Base-by-base conservation (phyloP, 1,139 yeast species). In the Zygosaccharomyces sapae region DNA sequence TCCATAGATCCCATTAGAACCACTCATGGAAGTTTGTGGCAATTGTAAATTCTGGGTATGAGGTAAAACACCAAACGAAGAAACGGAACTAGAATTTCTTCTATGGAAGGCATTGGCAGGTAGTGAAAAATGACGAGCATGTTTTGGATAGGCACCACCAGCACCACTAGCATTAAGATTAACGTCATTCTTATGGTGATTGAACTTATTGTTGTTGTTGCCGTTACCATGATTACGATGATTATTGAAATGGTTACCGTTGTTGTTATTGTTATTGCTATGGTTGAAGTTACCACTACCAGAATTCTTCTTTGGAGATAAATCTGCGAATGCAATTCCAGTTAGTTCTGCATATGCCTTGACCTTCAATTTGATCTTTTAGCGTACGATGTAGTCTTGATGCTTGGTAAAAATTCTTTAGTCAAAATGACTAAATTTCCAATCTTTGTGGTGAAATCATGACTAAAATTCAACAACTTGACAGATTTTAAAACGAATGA, bases 351-450 rank as follows among this genome's bases (percentile, higher is more conserved):
- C 53, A 43, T 61, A 66, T 9, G 63, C 60, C 46, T 63, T 65
- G 5, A 66, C 67, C 47, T 70, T 70, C 45, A 69, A 47, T 49
- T 70, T 71, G 16, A 70, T 68, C 49, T 70, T 70, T 70, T 70
- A 1, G 72, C 72, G 50, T 70, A 70, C 1, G 74, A 71, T 1
- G 73, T 69, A 5, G 71, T 66, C 52, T 69, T 70, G 41, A 70
- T 70, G 33, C 67, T 67, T 37, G 73, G 73, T 18, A 70, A 50
- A 41, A 68, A 57, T 41, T 63, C 68, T 48, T 68, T 70, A 1
- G 71, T 63, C 44, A 58, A 48, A 12, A 58, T 43, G n/a, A 65
- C 58, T 29, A 66, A 47, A 42, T 56, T 59, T 6, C 61, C 55
- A 9, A 65, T 56, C 44, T 63, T 65, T 5, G 49, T 13, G 5